Evolutionary conservation across 2,329 filamentous ascomycete genomes (phyloP).

Genomic region (Emergomyces orientalis): DNA sequence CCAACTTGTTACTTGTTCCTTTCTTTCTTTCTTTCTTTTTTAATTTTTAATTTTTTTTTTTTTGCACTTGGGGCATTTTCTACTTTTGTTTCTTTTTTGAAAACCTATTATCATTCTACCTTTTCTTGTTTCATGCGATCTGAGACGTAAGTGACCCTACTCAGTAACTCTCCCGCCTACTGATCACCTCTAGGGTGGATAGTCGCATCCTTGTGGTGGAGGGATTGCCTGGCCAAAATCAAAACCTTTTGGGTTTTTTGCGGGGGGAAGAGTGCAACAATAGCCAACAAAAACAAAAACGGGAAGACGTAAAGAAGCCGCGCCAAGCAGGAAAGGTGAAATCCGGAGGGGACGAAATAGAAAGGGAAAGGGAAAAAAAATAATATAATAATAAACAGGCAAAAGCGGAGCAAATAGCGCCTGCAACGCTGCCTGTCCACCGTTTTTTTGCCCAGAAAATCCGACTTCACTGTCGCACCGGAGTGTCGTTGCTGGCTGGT

Average conservation of each 20-base stretch:
- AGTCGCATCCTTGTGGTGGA: not conserved
- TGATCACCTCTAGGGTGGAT: not conserved
- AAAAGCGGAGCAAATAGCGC: conserved; percentile 10
- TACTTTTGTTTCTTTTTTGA: not conserved
- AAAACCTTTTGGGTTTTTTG: not conserved
- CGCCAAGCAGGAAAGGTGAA: conserved; percentile 2
- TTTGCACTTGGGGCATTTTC: not conserved
- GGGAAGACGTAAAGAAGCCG: not conserved
- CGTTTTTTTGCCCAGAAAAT: not conserved
- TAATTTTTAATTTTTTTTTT: not conserved
- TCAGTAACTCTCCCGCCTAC: not conserved
- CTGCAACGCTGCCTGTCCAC: conserved; percentile 13
- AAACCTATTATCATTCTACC: not conserved
- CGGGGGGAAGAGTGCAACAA: not conserved
- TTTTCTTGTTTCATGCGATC: not conserved
- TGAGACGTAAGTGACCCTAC: not conserved
- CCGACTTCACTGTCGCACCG: conserved; percentile 3
- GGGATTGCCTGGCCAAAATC: not conserved
- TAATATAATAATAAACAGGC: not conserved
- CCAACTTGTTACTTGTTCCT: not conserved
- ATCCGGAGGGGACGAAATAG: not conserved
- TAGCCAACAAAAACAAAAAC: not conserved
- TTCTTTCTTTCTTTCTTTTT: not conserved
- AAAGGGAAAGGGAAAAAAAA: not conserved
- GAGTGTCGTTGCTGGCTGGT: not conserved